These are phyloP conservation scores for Obba rivulosa DNA, from an alignment of 768 basidiomycete genomes.

Conservation along the genomic window DNA sequence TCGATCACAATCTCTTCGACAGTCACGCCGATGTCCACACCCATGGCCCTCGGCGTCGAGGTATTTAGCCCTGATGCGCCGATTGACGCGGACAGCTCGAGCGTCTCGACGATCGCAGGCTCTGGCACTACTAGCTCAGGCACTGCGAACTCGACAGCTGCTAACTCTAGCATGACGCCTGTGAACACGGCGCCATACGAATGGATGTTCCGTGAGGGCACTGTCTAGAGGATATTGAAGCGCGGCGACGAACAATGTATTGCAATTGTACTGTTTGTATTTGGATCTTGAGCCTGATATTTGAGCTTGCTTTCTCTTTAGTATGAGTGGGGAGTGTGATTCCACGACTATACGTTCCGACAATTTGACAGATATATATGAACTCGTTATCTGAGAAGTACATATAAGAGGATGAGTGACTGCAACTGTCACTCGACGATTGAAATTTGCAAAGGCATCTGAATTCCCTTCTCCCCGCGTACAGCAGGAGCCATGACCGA, in stretches of 20 bases:
- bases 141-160: not conserved
- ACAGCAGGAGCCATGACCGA: slow-evolving; percentile 26
- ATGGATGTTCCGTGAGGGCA: slow-evolving; percentile 31
- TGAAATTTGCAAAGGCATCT: slow-evolving; percentile 26
- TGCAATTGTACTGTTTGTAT: no score
- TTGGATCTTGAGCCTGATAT: no score
- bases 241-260: not conserved
- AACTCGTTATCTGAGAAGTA: no score
- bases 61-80: not conserved
- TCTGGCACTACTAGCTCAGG: slow-evolving; percentile 6
- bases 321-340: no score
- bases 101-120: not conserved
- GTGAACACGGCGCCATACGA: slow-evolving; percentile 31
- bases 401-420: no score
- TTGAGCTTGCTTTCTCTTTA: no score
- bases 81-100: not conserved
- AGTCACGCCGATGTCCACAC: slow-evolving; percentile 9
- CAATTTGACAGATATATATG: no score
- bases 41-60: slow-evolving; percentile 1
- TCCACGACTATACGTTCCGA: no score
- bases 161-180: slow-evolving; percentile 14
- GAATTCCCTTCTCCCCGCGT: slow-evolving; percentile 19
- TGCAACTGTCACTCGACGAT: not conserved
- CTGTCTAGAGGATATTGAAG: not conserved
- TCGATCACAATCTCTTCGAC: slow-evolving; percentile 14